Evolutionary conservation across 805 yeast genomes (phyloP).

Genomic region (Kurtzmaniella fragi): DNA sequence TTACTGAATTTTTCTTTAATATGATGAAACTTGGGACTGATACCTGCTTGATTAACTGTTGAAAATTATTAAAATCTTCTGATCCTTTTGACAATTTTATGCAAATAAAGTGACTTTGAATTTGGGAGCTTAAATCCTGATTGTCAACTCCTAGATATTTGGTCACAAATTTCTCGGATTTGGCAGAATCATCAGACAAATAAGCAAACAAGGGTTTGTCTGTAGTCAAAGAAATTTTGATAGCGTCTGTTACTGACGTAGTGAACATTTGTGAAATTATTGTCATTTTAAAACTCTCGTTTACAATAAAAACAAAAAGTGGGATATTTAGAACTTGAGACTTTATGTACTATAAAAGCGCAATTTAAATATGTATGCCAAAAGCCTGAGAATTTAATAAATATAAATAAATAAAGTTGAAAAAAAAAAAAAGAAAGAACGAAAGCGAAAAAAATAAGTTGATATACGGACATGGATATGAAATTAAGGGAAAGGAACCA

Average conservation of each 20-base stretch:
- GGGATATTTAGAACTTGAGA: not conserved
- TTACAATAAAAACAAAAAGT: not conserved
- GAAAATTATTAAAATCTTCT: constrained; percentile 29
- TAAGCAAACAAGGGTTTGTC: constrained; percentile 21
- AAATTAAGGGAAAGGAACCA: no score
- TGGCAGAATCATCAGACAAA: constrained; percentile 10
- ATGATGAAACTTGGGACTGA: constrained; percentile 54
- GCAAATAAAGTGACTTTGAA: constrained; percentile 10
- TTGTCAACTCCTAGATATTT: constrained; percentile 7
- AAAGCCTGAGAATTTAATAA: not conserved
- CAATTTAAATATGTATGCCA: not conserved
- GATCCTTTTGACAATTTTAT: constrained; percentile 13
- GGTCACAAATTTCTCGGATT: constrained; percentile 10
- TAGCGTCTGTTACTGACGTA: constrained; percentile 20
- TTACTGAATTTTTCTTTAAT: constrained; percentile 43
- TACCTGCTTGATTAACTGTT: constrained; percentile 50
- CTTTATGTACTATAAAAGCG: not conserved
- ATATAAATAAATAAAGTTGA: not conserved
- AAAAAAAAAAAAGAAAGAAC: not conserved
- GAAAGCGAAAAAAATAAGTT: no score
- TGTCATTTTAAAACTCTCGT: not conserved
- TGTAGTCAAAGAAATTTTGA: constrained; percentile 11
- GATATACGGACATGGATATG: no score
- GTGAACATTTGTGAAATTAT: constrained; percentile 8
- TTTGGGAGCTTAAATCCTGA: not conserved